Conservation (phyloP, 805 yeast genomes). For the Hanseniaspora lindneri region DNA sequence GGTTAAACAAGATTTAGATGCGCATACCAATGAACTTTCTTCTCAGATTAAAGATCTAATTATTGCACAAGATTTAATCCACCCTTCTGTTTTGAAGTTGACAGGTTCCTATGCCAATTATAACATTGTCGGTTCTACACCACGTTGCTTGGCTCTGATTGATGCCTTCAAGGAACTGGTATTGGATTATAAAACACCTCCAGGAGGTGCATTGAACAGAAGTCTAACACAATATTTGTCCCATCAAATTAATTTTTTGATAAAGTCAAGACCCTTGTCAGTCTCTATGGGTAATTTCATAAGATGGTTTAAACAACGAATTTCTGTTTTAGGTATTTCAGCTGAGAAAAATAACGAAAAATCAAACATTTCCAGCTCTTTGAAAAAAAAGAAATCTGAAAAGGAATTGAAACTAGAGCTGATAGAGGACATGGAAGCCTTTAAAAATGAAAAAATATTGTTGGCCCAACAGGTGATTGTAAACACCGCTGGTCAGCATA, state of each 20-base stretch:
- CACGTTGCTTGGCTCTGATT: constrained; percentile 75
- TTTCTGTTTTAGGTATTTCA: constrained; percentile 69
- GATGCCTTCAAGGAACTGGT: constrained; percentile 73
- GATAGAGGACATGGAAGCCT: constrained; percentile 59
- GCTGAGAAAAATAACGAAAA: not conserved
- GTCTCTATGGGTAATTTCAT: constrained; percentile 96
- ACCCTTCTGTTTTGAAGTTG: constrained; percentile 69
- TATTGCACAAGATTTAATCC: constrained; percentile 45
- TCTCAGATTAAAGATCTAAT: constrained; percentile 28
- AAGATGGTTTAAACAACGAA: constrained; percentile 92
- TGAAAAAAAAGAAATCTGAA: constrained; percentile 23
- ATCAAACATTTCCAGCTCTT: constrained; percentile 33
- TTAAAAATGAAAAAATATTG: constrained; percentile 73
- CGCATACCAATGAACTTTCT: constrained; percentile 24
- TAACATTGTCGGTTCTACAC: constrained; percentile 78
- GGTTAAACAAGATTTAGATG: constrained; percentile 26
- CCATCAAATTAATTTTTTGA: constrained; percentile 84
- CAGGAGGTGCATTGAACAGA: constrained; percentile 72
- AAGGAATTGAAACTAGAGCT: constrained; percentile 52
- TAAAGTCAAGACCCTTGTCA: constrained; percentile 80
- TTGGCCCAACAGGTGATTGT: constrained; percentile 73
- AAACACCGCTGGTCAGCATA: constrained; percentile 65
- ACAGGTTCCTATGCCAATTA: constrained; percentile 74
- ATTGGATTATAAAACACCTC: constrained; percentile 70
- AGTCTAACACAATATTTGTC: constrained; percentile 78